Conservation (phyloP, 805 yeast genomes). For the Sugiyamaella americana region DNA sequence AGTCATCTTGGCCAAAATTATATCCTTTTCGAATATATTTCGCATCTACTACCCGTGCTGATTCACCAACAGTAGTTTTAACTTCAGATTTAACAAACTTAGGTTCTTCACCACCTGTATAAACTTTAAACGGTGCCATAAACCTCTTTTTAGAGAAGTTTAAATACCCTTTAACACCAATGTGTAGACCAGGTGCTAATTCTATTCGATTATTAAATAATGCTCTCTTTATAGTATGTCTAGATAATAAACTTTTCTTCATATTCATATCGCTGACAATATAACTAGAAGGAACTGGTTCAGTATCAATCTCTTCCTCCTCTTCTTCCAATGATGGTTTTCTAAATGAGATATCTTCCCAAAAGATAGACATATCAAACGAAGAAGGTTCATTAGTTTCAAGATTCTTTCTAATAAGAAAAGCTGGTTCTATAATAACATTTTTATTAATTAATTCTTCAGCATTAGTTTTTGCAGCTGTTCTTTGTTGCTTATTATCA, state of each 20-base stretch:
- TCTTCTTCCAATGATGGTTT: conserved; percentile 4
- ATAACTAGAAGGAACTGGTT: conserved; percentile 21
- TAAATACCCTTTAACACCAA: conserved; percentile 69
- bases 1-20: conserved; percentile 38
- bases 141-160: conserved; percentile 52
- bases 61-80: conserved; percentile 34
- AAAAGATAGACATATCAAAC: conserved; percentile 45
- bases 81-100: conserved; percentile 47
- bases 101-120: conserved; percentile 46
- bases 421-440: conserved; percentile 58
- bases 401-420: conserved; percentile 39
- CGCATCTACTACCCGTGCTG: conserved; percentile 40
- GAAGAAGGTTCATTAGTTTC: conserved; percentile 13
- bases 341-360: conserved; percentile 40
- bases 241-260: conserved; percentile 39
- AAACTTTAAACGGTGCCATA: conserved; percentile 46
- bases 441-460: conserved; percentile 52
- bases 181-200: conserved; percentile 46
- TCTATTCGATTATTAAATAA: conserved; percentile 57
- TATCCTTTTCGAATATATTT: conserved; percentile 35
- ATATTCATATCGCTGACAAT: conserved; percentile 16
- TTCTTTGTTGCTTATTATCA: conserved; percentile 37
- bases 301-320: conserved; percentile 26
- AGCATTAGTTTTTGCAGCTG: conserved; percentile 49
- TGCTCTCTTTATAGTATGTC: conserved; percentile 57